phyloP scores from a whole-genome alignment of 352 stramenopile species.

The Phytophthora boehmeriae region DNA sequence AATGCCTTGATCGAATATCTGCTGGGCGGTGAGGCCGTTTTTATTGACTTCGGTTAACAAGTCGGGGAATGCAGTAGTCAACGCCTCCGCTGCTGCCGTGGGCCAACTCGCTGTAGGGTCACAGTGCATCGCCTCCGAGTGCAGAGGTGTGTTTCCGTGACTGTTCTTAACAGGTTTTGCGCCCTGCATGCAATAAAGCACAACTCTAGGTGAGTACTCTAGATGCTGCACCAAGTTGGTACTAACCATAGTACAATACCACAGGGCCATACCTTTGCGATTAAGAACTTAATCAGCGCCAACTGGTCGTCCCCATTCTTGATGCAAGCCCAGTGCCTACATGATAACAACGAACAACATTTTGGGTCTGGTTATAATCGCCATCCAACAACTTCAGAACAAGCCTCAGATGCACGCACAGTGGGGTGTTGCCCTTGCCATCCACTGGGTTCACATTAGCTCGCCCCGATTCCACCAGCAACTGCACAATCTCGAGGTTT shows the following conservation, averaged over 20 bases:
- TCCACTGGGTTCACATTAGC: constrained; percentile 66
- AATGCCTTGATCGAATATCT: constrained; percentile 70
- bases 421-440: constrained; percentile 66
- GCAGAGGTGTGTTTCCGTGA: constrained; percentile 64
- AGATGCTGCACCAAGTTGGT: no score
- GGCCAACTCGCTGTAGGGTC: constrained; percentile 62
- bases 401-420: constrained; percentile 43
- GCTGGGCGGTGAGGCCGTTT: constrained; percentile 59
- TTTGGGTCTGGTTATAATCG: background rate
- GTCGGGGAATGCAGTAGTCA: constrained; percentile 62
- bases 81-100: constrained; percentile 43
- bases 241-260: no score
- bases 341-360: constrained; percentile 1
- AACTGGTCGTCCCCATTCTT: constrained; percentile 51
- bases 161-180: constrained; percentile 65
- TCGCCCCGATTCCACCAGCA: constrained; percentile 66
- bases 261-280: constrained; percentile 50
- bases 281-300: constrained; percentile 57
- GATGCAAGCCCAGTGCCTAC: constrained; percentile 78
- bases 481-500: constrained; percentile 60
- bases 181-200: constrained; percentile 37
- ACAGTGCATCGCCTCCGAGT: constrained; percentile 81
- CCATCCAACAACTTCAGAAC: background rate
- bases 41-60: constrained; percentile 59
- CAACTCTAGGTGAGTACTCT: background rate